These are phyloP conservation scores for Atkinsonella texensis DNA, from an alignment of 2,329 filamentous ascomycete genomes.

Conservation along the genomic window DNA sequence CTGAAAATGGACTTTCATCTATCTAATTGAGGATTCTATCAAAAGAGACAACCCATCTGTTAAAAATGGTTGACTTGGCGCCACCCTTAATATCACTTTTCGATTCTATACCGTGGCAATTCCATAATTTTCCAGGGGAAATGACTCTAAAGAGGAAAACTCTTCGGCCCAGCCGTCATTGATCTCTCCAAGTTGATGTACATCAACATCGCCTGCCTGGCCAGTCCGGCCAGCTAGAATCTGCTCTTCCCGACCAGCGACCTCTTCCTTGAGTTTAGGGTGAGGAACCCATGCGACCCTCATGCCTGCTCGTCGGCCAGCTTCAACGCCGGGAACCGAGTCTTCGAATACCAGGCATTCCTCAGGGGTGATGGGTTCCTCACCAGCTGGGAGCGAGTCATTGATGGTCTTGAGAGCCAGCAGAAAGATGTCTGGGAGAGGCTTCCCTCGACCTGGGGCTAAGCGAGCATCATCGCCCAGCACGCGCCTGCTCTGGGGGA, in stretches of 20 bases:
- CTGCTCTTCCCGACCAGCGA: constrained; percentile 61
- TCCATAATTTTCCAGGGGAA: constrained; percentile 47
- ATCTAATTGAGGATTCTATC: neutral
- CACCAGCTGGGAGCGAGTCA: constrained; percentile 49
- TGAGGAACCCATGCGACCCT: constrained; percentile 89
- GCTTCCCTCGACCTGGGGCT: constrained; percentile 72
- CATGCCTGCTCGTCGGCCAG: constrained; percentile 85
- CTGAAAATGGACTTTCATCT: neutral
- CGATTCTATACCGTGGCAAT: constrained; percentile 29
- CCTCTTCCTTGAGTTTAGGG: constrained; percentile 63
- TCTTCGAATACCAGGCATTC: constrained; percentile 97
- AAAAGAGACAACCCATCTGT: neutral
- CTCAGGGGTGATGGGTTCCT: constrained; percentile 57
- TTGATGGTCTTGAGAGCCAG: constrained; percentile 81
- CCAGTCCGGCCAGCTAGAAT: constrained; percentile 76
- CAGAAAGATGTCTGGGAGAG: constrained; percentile 86
- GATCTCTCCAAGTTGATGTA: constrained; percentile 43
- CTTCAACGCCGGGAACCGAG: constrained; percentile 83
- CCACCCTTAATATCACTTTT: neutral
- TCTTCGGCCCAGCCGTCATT: constrained; percentile 52
- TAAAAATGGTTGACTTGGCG: neutral
- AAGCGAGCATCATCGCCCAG: constrained; percentile 80
- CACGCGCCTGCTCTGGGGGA: constrained; percentile 59
- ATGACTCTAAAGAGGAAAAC: constrained; percentile 35
- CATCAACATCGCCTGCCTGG: constrained; percentile 44